Evolutionary conservation across 139 green algal species (phyloP), one percentile per base, ranked within the genome.

Genomic region (Ettlia oleoabundans): DNA sequence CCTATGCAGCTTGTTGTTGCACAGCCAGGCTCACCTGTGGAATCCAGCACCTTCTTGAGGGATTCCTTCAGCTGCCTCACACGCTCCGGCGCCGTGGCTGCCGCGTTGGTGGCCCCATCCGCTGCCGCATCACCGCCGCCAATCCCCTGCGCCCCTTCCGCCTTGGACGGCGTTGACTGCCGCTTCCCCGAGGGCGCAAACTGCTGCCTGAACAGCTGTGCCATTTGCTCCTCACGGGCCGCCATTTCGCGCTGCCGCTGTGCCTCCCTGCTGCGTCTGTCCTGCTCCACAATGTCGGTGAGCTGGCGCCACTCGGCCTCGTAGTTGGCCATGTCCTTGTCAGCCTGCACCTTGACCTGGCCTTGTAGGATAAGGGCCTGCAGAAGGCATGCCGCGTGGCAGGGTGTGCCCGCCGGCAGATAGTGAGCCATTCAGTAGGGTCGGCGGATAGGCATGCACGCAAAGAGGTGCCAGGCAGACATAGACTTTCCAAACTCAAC

Each of bases 251-350:
- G 61, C 41, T 88, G 76, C 1, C 93, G 85, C 9, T 43, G 33
- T 52, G 41, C 72, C 68, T 67, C 71, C 32, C 81, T 66, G 33
- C 19, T 32, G 18, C 61, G 65, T 72, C 94, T 90, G 68, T 98
- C 93, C 21, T 93, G 82, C 71, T 98, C 93, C 62, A 98, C 96
- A 69, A 97, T 91, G 68, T 90, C 76, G 0, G 87, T 93, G 2
- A 98, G 90, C 77, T 97, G 88, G 41, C 81, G 58, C 95, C 93
- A 98, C 81, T 98, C 95, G 70, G 92, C 92, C 88, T 98, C 94
- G 80, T 94, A 96, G 18, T 82, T 86, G 51, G 88, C 85, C 80
- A 95, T 91, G 87, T 98, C 93, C 89, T 93, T 94, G 77, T 98
- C 95, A 4, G 91, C 93, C 79, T 94, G 84, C 24, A 85, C 77